Percentiles rank a stretch among this genome's conserved stretches.
Conservation (phyloP, 148 eudicot species). For the Gaultheria prostrata region DNA sequence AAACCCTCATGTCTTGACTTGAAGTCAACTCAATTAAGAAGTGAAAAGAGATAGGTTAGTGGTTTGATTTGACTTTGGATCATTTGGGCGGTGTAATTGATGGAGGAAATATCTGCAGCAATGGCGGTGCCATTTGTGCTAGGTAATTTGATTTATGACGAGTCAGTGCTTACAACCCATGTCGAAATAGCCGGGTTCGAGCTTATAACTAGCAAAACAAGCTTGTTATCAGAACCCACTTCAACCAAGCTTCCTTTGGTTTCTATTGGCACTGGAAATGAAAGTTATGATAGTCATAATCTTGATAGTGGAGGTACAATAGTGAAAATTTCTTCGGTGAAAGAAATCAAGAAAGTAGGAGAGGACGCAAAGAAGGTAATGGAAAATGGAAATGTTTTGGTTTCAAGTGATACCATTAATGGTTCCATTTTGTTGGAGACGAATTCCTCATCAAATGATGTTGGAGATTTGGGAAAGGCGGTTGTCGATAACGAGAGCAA, state of each 20-base stretch:
- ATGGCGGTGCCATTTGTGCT: constrained; percentile 35
- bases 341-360: constrained; percentile 25
- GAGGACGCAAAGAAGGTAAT: constrained; percentile 9
- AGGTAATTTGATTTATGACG: constrained; percentile 38
- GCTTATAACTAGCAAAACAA: constrained; percentile 22
- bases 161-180: constrained; percentile 25
- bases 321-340: constrained; percentile 20
- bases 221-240: constrained; percentile 23
- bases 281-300: constrained; percentile 27
- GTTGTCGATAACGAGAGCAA: constrained; percentile 27
- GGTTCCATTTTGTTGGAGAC: constrained; percentile 27
- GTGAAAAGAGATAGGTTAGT: constrained; percentile 9
- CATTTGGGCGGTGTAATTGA: not conserved
- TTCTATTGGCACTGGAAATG: constrained; percentile 27
- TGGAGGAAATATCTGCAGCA: constrained; percentile 29
- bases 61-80: constrained; percentile 11
- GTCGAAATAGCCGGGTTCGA: constrained; percentile 33
- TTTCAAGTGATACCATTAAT: constrained; percentile 25
- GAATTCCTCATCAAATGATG: constrained; percentile 23
- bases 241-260: constrained; percentile 34
- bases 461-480: constrained; percentile 28
- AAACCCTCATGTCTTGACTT: constrained; percentile 8
- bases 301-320: constrained; percentile 21
- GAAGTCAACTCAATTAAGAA: constrained; percentile 11
- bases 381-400: constrained; percentile 28